Percentiles rank a stretch among this genome's conserved stretches.
These are phyloP conservation scores for Ostreobium quekettii DNA, from an alignment of 139 green algal genomes.

Conservation along the genomic window DNA sequence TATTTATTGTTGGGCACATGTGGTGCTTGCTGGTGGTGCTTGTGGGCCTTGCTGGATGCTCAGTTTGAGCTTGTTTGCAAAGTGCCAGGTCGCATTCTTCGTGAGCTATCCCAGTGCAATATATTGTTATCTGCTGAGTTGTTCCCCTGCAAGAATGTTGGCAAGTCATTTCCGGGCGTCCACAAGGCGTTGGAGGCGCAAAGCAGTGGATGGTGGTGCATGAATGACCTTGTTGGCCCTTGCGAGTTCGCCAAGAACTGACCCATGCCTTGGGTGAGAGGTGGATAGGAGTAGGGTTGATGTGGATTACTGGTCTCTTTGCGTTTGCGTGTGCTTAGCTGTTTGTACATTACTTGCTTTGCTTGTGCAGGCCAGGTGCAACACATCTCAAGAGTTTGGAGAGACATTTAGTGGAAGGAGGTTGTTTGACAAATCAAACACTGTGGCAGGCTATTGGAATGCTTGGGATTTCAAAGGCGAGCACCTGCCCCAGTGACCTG, in stretches of 20 bases:
- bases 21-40: neutral
- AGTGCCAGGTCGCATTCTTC: too few species aligned
- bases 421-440: neutral
- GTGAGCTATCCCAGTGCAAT: too few species aligned
- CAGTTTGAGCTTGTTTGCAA: neutral
- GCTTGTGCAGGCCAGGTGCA: neutral
- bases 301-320: neutral
- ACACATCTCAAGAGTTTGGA: neutral
- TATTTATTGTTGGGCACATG: neutral
- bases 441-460: neutral
- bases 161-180: too few species aligned
- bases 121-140: too few species aligned
- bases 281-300: neutral
- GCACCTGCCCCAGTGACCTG: too few species aligned
- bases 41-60: neutral
- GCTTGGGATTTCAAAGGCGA: conserved; percentile 14
- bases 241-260: too few species aligned
- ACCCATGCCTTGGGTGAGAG: neutral
- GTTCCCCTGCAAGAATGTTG: too few species aligned
- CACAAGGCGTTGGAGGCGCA: too few species aligned
- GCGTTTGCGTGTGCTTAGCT: neutral
- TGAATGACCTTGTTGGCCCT: too few species aligned
- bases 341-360: too few species aligned
- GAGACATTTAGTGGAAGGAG: neutral
- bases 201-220: too few species aligned